Evolutionary conservation across 2,329 filamentous ascomycete genomes (phyloP).

Genomic region (Aspergillus melleus): DNA sequence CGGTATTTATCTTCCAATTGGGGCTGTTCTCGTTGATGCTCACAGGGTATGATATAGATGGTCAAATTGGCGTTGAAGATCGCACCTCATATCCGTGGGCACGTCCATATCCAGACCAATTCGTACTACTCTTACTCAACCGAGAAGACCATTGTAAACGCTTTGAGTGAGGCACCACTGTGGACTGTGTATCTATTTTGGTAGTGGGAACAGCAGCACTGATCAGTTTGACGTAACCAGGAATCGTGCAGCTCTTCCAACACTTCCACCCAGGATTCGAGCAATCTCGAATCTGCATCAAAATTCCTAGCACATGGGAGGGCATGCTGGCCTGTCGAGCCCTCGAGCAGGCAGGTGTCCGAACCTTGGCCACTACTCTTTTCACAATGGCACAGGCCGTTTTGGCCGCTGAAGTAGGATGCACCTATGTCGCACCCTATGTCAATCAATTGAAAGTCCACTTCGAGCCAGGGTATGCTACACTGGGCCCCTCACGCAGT

Average conservation of each 20-base stretch:
- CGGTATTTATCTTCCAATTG: slow-evolving; percentile 38
- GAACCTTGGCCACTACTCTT: slow-evolving; percentile 62
- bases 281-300: slow-evolving; percentile 58
- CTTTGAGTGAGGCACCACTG: slow-evolving; percentile 43
- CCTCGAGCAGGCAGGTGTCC: slow-evolving; percentile 56
- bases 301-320: slow-evolving; percentile 64
- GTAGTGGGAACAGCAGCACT: neutral
- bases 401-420: slow-evolving; percentile 58
- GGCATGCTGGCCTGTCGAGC: slow-evolving; percentile 60
- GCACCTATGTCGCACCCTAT: slow-evolving; percentile 64
- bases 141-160: slow-evolving; percentile 52
- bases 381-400: slow-evolving; percentile 63
- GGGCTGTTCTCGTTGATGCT: neutral
- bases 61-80: slow-evolving; percentile 57
- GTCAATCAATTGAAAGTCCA: slow-evolving; percentile 66
- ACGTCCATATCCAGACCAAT: slow-evolving; percentile 62
- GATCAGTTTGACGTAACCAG: slow-evolving; percentile 33
- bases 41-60: slow-evolving; percentile 44
- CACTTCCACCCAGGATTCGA: slow-evolving; percentile 48
- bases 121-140: slow-evolving; percentile 56
- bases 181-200: neutral
- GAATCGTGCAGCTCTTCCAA: slow-evolving; percentile 52
- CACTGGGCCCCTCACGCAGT: neutral
- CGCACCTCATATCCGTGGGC: slow-evolving; percentile 51
- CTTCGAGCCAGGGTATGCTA: slow-evolving; percentile 46